These are phyloP conservation scores for Backusella macrospora DNA, from an alignment of 192 early-diverging fungal species.

Conservation along the genomic window DNA sequence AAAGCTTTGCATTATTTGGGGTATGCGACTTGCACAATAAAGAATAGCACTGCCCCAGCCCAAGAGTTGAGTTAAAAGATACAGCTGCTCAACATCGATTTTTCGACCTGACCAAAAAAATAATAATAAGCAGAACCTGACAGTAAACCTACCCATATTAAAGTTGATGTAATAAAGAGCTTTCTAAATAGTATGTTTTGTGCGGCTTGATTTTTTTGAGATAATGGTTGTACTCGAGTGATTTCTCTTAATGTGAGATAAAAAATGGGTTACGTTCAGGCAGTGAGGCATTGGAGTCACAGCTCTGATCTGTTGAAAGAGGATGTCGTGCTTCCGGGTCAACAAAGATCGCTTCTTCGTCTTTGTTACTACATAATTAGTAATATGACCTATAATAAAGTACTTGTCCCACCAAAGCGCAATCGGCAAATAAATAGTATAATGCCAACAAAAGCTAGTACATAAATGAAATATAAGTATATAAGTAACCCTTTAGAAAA, in stretches of 20 bases:
- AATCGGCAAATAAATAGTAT: slow-evolving; percentile 76
- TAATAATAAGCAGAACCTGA: background rate
- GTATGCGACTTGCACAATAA: slow-evolving; percentile 73
- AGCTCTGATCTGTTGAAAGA: background rate
- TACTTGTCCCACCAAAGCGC: slow-evolving; percentile 64
- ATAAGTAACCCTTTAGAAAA: slow-evolving; percentile 32
- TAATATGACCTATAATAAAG: slow-evolving; percentile 53
- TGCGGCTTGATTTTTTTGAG: background rate
- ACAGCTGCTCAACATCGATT: slow-evolving; percentile 25
- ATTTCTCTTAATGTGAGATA: background rate
- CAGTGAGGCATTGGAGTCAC: background rate
- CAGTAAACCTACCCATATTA: slow-evolving; percentile 13
- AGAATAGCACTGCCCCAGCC: slow-evolving; percentile 76
- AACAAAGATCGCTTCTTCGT: background rate
- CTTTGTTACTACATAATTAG: background rate
- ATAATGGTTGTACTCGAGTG: background rate
- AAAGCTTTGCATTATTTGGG: slow-evolving; percentile 84
- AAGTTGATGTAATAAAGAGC: slow-evolving; percentile 12
- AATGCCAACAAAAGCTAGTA: slow-evolving; percentile 52
- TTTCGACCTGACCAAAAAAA: slow-evolving; percentile 8
- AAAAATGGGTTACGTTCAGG: background rate
- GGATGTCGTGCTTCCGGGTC: slow-evolving; percentile 1
- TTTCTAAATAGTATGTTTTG: background rate
- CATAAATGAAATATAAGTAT: background rate
- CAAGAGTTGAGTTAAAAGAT: slow-evolving; percentile 62